Evolutionary conservation across 1,284 basidiomycete genomes (phyloP).

Genomic region (Agroathelia rolfsii): DNA sequence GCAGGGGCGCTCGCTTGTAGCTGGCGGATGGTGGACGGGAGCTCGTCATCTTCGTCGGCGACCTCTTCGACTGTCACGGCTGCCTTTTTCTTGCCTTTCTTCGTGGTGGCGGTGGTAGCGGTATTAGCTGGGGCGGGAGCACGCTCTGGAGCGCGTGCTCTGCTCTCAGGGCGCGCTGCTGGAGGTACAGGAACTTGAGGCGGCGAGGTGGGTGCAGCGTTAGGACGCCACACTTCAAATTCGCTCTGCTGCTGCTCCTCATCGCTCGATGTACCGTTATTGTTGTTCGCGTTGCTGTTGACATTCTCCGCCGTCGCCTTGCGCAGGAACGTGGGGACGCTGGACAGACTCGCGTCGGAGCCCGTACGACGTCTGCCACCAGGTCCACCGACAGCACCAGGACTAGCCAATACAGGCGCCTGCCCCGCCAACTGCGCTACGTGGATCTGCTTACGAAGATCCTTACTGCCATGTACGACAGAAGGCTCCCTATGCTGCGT

Average conservation of each 20-base stretch:
- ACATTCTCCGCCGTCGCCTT: no score
- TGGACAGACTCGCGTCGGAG: no score
- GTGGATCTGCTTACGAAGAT: slow-evolving; percentile 9
- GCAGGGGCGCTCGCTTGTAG: no score
- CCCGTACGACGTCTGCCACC: slow-evolving; percentile 19
- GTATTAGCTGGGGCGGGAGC: neutral
- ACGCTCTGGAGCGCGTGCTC: neutral
- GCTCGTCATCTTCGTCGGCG: slow-evolving; percentile 34
- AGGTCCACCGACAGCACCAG: neutral
- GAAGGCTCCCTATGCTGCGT: slow-evolving; percentile 9
- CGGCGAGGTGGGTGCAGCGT: slow-evolving; percentile 1
- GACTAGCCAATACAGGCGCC: neutral
- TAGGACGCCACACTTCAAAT: slow-evolving; percentile 18
- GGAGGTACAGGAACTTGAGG: neutral
- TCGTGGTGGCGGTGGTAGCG: neutral
- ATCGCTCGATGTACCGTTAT: slow-evolving; percentile 16
- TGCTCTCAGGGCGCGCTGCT: neutral
- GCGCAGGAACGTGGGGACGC: slow-evolving; percentile 12
- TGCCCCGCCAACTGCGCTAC: slow-evolving; percentile 11
- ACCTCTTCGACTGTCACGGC: slow-evolving; percentile 38
- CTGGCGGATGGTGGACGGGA: no score
- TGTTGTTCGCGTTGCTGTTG: slow-evolving; percentile 18
- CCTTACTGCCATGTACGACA: slow-evolving; percentile 8
- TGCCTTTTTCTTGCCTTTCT: slow-evolving; percentile 17
- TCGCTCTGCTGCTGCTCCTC: slow-evolving; percentile 19